Evolutionary conservation across 192 early-diverging fungal species (phyloP), one percentile per base, ranked within the genome.

Genomic region (Coemansia sp.): DNA sequence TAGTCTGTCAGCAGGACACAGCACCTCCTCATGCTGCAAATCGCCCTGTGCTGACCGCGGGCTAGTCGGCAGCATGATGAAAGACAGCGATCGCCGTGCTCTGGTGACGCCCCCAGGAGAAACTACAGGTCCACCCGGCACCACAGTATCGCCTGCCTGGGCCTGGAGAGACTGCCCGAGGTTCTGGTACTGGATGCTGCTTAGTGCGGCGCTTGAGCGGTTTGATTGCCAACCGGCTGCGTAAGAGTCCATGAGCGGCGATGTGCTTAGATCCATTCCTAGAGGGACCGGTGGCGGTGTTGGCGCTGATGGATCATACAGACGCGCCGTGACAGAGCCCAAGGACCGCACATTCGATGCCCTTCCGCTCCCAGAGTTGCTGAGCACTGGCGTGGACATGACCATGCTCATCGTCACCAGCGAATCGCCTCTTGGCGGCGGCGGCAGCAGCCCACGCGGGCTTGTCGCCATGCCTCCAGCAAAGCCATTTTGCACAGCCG

Each of bases 171-270:
- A 30, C 46, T 18, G 20, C 6, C 18, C 35, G 3, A 63, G 61
- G 37, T 73, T 46, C 35, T 72, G 54, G 59, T 73, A 73, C 37
- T 66, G 70, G 41, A 73, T 61, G 63, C 54, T 60, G 50, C 35
- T 73, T 25, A 66, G 50, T 4, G 55, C 59, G 8, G 61, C 24
- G 47, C 58, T 62, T 10, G 71, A 63, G 33, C 48, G 58, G 11
- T 53, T 52, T 3, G 44, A 56, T 4, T 55, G 47, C 55, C 58
- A 52, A 27, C 43, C 36, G 24, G 40, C 26, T 27, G 40, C 53
- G 13, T 32, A 32, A 3, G 53, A 40, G 2, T 19, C 27, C 25
- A 40, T 37, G 11, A 28, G 35, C 1, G 59, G 59, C 23, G 59
- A 61, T 10, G 33, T 20, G 10, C 5, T 3, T 25, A 33, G 15